Evolutionary conservation across 495 filamentous ascomycete species (phyloP).

Genomic region (Chaetomidium leptoderma): DNA sequence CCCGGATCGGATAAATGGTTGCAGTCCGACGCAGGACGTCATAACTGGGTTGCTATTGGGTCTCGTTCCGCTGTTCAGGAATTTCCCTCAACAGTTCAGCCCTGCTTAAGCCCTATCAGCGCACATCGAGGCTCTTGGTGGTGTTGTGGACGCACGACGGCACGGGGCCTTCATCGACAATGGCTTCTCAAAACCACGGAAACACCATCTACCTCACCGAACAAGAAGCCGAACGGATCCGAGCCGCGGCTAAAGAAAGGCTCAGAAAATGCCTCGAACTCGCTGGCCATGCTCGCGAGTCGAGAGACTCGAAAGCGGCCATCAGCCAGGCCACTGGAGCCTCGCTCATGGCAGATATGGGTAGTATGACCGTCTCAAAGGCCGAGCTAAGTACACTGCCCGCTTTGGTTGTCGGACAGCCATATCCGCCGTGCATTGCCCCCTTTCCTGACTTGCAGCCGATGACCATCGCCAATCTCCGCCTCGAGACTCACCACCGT

Average conservation of each 20-base stretch:
- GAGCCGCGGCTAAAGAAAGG: background rate
- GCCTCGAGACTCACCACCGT: slow-evolving; percentile 2
- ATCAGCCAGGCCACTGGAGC: slow-evolving; percentile 9
- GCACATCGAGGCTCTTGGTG: no score
- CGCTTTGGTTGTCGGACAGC: background rate
- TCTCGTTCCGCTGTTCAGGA: no score
- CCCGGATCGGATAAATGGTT: no score
- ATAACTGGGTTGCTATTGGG: no score
- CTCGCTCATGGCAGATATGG: slow-evolving; percentile 5
- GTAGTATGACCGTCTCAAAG: background rate
- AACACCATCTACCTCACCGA: slow-evolving; percentile 2
- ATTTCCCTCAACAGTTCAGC: no score
- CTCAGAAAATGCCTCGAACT: background rate
- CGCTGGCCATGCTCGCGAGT: background rate
- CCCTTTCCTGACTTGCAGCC: background rate
- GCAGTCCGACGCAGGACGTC: no score
- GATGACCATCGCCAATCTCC: slow-evolving; percentile 3
- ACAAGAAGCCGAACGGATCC: slow-evolving; percentile 6
- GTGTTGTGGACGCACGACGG: no score
- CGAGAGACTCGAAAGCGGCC: background rate
- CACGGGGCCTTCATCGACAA: slow-evolving; percentile 1
- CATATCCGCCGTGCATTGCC: background rate
- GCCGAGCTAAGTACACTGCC: background rate
- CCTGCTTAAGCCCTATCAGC: no score
- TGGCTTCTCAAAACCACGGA: background rate